Base-by-base conservation (phyloP, 2,329 filamentous ascomycete species). In the Diaporthe vexans region DNA sequence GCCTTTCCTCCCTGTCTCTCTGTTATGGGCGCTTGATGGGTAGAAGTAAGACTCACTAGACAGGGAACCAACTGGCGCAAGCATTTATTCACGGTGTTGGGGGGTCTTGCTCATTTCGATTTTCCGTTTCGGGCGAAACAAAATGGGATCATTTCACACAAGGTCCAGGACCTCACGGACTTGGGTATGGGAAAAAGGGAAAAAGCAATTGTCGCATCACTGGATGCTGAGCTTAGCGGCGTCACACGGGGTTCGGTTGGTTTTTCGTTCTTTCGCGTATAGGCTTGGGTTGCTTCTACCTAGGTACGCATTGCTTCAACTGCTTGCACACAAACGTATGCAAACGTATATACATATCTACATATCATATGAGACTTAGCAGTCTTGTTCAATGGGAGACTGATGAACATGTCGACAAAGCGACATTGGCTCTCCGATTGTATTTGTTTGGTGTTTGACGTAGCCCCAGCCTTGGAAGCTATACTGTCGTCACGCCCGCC, bases 131-230 rank as follows among this genome's bases (percentile, higher is more conserved):
- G 65, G 37, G 65, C 54, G 48, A 56, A 24, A 24, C 52, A 43
- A 56, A 68, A 68, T 33, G n/a, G 58, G 58, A 71, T 52, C 35
- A 70, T 40, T 61, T 65, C 54, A 52, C n/a, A 52, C 65, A 73
- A 61, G 65, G 65, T 40, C 68, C 58, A 61, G 65, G 65, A 51
- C 68, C 58, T 63, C 51, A 72, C 48, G 67, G 72, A 35, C 59
- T 58, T 57, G 37, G 51, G 51, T 51, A 29, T 68, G 26, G 37
- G 67, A 56, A 48, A 8, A n/a, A 9, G 13, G 61, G 48, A 52
- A 73, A 73, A 63, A 71, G 19, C 48, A 58, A 37, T 29, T 46
- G 35, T n/a, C 37, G 57, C 69, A 72, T 29, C 51, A 40, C 43
- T 35, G 56, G 26, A 46, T 65, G 48, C 63, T 46, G 37, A 26